Percentiles rank a stretch among this genome's conserved stretches.
Conservation (phyloP, 306 rosid species). For the Prunus padus region DNA sequence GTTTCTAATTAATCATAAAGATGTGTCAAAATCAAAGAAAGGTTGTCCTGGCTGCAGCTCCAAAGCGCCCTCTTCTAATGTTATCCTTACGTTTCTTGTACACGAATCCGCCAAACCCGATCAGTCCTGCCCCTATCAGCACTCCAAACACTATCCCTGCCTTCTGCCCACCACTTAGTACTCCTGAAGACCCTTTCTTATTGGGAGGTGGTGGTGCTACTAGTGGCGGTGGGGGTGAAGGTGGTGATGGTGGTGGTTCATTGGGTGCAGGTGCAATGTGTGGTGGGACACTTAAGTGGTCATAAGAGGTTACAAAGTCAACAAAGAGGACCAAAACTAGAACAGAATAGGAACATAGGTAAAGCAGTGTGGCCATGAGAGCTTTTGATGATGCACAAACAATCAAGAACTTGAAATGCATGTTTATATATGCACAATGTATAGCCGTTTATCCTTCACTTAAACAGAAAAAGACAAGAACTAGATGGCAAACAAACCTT, state of each 20-base stretch:
- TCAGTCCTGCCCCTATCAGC: constrained; percentile 27
- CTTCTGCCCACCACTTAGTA: constrained; percentile 43
- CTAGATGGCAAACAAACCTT: background rate
- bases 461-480: constrained; percentile 1
- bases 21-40: constrained; percentile 15
- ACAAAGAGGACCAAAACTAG: background rate
- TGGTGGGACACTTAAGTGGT: background rate
- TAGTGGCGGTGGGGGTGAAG: background rate
- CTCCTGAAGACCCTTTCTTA: constrained; percentile 13
- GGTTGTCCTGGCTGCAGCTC: constrained; percentile 28
- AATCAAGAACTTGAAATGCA: background rate
- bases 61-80: constrained; percentile 17
- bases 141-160: constrained; percentile 42
- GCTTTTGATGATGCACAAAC: background rate
- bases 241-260: background rate
- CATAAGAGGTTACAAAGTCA: background rate
- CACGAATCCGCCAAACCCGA: constrained; percentile 22
- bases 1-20: background rate
- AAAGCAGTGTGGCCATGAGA: constrained; percentile 8
- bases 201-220: background rate
- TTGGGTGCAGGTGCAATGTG: rapidly evolving
- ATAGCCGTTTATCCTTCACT: background rate
- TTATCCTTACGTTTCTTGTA: constrained; percentile 37
- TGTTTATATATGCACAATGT: background rate
- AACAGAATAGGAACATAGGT: background rate